phyloP scores from a whole-genome alignment of 805 yeast genomes.

The Priceomyces haplophilus region DNA sequence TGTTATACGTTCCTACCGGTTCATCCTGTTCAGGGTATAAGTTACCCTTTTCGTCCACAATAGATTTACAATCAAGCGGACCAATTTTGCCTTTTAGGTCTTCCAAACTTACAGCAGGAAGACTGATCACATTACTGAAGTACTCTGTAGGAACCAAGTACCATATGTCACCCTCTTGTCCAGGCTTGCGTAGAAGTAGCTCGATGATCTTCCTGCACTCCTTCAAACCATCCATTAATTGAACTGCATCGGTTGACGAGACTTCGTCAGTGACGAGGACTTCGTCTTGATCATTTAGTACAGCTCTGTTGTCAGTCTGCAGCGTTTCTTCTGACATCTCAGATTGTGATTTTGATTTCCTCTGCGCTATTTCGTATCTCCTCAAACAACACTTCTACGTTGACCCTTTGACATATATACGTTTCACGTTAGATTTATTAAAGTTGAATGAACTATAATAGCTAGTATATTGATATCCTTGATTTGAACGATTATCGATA shows the following conservation, averaged over 20 bases:
- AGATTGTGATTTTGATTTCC: background rate
- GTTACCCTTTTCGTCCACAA: conserved; percentile 46
- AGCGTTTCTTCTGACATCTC: background rate
- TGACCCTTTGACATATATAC: background rate
- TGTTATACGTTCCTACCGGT: conserved; percentile 15
- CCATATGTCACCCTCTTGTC: conserved; percentile 47
- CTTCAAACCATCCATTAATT: background rate
- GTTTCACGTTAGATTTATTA: background rate
- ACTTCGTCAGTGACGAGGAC: background rate
- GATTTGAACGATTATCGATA: background rate
- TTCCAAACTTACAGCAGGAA: conserved; percentile 24
- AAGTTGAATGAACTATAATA: background rate
- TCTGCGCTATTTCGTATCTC: too few species aligned
- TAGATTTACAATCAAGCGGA: conserved; percentile 43
- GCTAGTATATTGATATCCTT: background rate
- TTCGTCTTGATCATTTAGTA: background rate
- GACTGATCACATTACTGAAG: conserved; percentile 38
- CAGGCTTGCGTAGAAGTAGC: conserved; percentile 14
- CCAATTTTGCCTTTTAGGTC: conserved; percentile 36
- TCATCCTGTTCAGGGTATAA: conserved; percentile 27
- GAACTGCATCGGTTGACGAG: background rate
- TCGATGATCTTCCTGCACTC: conserved; percentile 2
- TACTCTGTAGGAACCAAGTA: conserved; percentile 49
- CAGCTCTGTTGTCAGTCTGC: background rate
- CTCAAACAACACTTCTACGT: too few species aligned